Base-by-base conservation (phyloP, 306 rosid genomes). In the Erythrophleum fordii region DNA sequence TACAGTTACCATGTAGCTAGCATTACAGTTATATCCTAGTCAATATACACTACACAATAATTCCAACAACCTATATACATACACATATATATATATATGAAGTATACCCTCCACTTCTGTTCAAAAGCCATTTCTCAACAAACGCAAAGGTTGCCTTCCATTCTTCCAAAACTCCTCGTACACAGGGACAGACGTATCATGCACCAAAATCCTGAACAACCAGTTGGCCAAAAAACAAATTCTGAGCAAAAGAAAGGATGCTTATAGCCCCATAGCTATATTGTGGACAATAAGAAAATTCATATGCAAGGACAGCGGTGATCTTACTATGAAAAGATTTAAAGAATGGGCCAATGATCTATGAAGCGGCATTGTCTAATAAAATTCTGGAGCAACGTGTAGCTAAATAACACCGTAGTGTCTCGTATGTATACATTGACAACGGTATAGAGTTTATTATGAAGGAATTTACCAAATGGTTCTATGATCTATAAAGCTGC, bases 391-490 rank as follows among this genome's bases (percentile, higher is more conserved):
- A 64, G 37, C 56, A 83, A 6, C 65, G 18, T 26, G 11, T 26
- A 52, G 31, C 64, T 44, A 52, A 72, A n/a, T 71, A 60, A 11
- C 79, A 58, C 44, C 49, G 29, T 44, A 62, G 22, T 55, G 51
- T 56, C 55, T 58, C 22, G 12, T 29, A 28, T 77, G 26, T 26
- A 59, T 25, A 67, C 52, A 52, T 67, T 17, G 52, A 37, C 17
- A 67, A 5, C 31, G 4, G 26, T 18, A 9, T 55, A 37, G 51
- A 14, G 16, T 51, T 42, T n/a, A 46, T 23, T 34, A 49, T 11
- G 18, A 9, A 76, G 20, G 66, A 67, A 72, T 45, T 39, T 55
- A 37, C 53, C 42, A 0, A 78, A 17, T 29, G 52, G 56, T 67
- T 44, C 64, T 18, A n/a, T 18, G 26, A 48, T 17, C 34, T 48